Base-by-base conservation (phyloP, 495 filamentous ascomycete species). In the Daldinia loculata region DNA sequence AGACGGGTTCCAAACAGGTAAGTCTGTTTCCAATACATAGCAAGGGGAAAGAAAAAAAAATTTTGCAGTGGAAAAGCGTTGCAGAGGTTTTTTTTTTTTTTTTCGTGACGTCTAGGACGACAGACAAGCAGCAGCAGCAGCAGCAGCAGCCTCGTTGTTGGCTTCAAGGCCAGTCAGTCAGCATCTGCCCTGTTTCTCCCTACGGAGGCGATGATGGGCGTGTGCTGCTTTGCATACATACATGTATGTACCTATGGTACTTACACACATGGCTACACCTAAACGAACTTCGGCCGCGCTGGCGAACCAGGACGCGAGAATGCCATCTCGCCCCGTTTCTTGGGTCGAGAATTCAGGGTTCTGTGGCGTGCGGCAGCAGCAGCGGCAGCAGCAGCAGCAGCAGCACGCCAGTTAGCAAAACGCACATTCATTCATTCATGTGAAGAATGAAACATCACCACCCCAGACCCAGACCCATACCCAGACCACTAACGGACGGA, bases 241-340 rank as follows among this genome's bases (percentile, higher is more conserved):
- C n/a, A n/a, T n/a, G n/a, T n/a, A n/a, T n/a, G n/a, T n/a, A n/a
- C n/a, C n/a, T n/a, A n/a, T n/a, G n/a, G 8, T 19, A 48, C 19
- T 3, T 48, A 22, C 8, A 19, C 56, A 55, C 69, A 67, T 72
- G 56, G 55, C 64, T 60, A 58, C 69, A 65, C 56, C 48, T 50
- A 66, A 57, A 50, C 43, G 57, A 60, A 60, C 66, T 57, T 57
- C 50, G 61, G 36, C 48, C 19, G 9, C 15, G 32, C 22, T 57
- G 26, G 22, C 56, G 65, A 66, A 61, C 66, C 36, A 66, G 51
- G 29, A 29, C 43, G 24, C 50, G 29, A 51, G 51, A 43, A 58
- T 61, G 50, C 43, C 56, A 50, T 26, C 45, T 70, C 69, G 75
- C 75, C 75, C 75, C 57, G 72, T 75, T 75, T 77, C 65, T 61